Evolutionary conservation across 1,284 basidiomycete genomes (phyloP), one percentile per base, ranked within the genome.

Genomic region (Ceratobasidium sp.): DNA sequence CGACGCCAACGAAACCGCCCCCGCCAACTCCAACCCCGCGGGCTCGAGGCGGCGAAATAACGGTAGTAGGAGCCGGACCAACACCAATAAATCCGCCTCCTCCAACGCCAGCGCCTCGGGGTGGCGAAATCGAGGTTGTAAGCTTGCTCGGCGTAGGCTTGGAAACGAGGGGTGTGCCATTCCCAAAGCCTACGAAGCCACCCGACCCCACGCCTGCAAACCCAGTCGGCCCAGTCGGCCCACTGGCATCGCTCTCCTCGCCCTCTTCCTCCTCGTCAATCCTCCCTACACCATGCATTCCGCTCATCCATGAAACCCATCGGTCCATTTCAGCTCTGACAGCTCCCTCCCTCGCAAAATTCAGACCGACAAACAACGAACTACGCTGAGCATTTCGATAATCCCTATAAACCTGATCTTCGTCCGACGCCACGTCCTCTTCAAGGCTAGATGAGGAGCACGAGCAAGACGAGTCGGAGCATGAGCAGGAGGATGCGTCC

Each of bases 321-420:
- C 90, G 83, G 11, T 79, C 81, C 90, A 93, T 91, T 84, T 94
- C 92, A 76, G 83, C 83, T 81, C 84, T 82, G 16, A 91, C 90
- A 5, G 77, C 80, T 71, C 89, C 84, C 81, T 92, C 90, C 63
- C 92, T 83, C 78, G 87, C 82, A 64, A 83, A 81, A 76, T 91
- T 83, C 80, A 93, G 90, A 9, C 90, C 87, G 22, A 93, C 83
- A 69, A 93, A 82, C 80, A 93, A 92, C 37, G 91, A 92, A 61
- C 86, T 87, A 74, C 92, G 84, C 82, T 92, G 91, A 86, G 89
- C 90, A 61, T 91, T 83, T 54, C 92, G 84, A 79, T 93, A 93
- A 81, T 93, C 92, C 74, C 89, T 82, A 79, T 93, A 93, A 89
- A 92, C 92, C 72, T 78, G 74, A 19, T 79, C 77, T 43, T 78